These are phyloP conservation scores for Aegle marmelos DNA, from an alignment of 345 rosid species.

Conservation along the genomic window DNA sequence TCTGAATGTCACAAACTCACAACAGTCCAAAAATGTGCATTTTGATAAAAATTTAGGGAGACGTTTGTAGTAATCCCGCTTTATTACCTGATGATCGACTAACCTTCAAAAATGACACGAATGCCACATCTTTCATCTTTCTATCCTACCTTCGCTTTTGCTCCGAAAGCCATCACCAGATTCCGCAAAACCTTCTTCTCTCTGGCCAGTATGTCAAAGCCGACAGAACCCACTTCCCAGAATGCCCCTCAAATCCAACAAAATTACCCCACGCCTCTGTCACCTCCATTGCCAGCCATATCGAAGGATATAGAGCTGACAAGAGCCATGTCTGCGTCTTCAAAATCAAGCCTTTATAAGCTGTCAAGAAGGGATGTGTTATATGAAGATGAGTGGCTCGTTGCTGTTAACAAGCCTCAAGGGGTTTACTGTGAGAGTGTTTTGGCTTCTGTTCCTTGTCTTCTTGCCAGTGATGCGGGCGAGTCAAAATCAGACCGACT, in stretches of 20 bases:
- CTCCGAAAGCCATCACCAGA: constrained; percentile 20
- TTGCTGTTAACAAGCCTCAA: constrained; percentile 75
- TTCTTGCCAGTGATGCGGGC: constrained; percentile 28
- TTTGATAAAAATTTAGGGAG: background rate
- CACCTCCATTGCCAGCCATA: constrained; percentile 62
- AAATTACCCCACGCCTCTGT: constrained; percentile 67
- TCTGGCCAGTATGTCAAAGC: constrained; percentile 26
- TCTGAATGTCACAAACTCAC: too few relatives aligned
- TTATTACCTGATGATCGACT: background rate
- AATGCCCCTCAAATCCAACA: constrained; percentile 17
- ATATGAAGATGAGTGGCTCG: constrained; percentile 80
- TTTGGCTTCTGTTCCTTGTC: constrained; percentile 47
- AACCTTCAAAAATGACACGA: background rate
- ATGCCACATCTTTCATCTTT: constrained; percentile 20
- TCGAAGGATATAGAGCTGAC: constrained; percentile 70
- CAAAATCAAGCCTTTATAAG: constrained; percentile 61
- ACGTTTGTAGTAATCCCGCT: background rate
- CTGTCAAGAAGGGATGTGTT: constrained; percentile 45
- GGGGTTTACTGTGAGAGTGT: constrained; percentile 80
- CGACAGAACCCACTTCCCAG: constrained; percentile 15
- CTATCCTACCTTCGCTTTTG: constrained; percentile 18
- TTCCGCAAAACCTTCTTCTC: constrained; percentile 25
- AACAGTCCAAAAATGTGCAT: background rate
- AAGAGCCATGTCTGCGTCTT: constrained; percentile 80
- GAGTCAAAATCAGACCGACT: constrained; percentile 12